A percentile compares a stretch with the other conserved stretches of the same genome.
These are phyloP conservation scores for Metschnikowia cerradonensis DNA, from an alignment of 805 yeast genomes.

Conservation along the genomic window DNA sequence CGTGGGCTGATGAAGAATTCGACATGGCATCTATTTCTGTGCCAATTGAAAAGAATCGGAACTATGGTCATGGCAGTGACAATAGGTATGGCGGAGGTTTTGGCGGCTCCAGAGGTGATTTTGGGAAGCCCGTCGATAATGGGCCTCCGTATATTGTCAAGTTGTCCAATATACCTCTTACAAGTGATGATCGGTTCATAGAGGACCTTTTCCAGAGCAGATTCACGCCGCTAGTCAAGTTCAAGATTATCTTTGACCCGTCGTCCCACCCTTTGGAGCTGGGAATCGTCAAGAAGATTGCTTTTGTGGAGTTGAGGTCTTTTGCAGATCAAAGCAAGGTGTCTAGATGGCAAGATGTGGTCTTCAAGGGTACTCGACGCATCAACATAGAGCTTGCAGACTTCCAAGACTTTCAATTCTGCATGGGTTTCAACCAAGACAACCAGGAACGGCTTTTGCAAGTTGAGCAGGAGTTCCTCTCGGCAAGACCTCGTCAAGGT, in stretches of 20 bases:
- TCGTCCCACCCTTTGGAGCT: slow-evolving; percentile 33
- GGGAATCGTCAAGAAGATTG: slow-evolving; percentile 47
- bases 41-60: slow-evolving; percentile 38
- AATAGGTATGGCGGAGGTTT: slow-evolving; percentile 7
- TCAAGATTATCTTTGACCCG: slow-evolving; percentile 59
- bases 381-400: slow-evolving; percentile 39
- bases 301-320: slow-evolving; percentile 56
- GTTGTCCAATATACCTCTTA: slow-evolving; percentile 55
- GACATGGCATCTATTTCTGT: slow-evolving; percentile 44
- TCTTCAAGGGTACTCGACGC: slow-evolving; percentile 39
- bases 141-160: slow-evolving; percentile 67
- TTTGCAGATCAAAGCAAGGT: slow-evolving; percentile 53
- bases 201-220: slow-evolving; percentile 61
- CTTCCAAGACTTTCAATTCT: slow-evolving; percentile 36
- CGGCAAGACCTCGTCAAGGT: slow-evolving; percentile 18
- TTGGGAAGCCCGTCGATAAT: slow-evolving; percentile 8
- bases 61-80: slow-evolving; percentile 16
- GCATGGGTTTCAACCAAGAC: slow-evolving; percentile 37
- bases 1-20: slow-evolving; percentile 47
- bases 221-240: slow-evolving; percentile 53
- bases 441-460: slow-evolving; percentile 28
- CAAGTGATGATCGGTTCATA: slow-evolving; percentile 47
- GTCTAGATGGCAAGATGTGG: slow-evolving; percentile 59
- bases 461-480: slow-evolving; percentile 28
- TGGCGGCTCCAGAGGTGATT: slow-evolving; percentile 9